These are phyloP conservation scores for Penicillium sp. DNA, from an alignment of 2,329 filamentous ascomycete species.

Conservation along the genomic window DNA sequence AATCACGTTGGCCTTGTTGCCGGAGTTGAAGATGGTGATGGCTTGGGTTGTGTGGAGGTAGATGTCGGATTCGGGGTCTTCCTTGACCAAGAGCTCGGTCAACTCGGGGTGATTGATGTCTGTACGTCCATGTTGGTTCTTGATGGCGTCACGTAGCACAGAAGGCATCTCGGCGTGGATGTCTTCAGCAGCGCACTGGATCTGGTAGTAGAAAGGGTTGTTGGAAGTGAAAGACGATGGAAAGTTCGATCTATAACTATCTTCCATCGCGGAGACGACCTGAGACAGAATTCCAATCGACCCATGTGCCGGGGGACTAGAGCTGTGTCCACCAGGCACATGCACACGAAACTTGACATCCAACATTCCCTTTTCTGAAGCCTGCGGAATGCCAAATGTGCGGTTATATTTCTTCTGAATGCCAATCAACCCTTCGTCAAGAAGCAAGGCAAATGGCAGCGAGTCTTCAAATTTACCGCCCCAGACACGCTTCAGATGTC, in stretches of 20 bases:
- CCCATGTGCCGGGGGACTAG: constrained; percentile 58
- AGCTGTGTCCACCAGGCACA: constrained; percentile 59
- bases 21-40: constrained; percentile 51
- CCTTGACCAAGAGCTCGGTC: constrained; percentile 33
- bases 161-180: constrained; percentile 45
- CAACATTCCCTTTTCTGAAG: constrained; percentile 61
- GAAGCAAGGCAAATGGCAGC: constrained; percentile 50
- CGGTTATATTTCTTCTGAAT: constrained; percentile 44
- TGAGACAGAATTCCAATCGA: constrained; percentile 66
- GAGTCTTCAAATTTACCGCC: constrained; percentile 47
- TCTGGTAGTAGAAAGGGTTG: constrained; percentile 53
- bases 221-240: constrained; percentile 45
- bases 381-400: constrained; percentile 54
- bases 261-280: constrained; percentile 59
- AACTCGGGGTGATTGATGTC: constrained; percentile 43
- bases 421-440: constrained; percentile 61
- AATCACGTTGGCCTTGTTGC: constrained; percentile 56
- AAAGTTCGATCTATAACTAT: constrained; percentile 44
- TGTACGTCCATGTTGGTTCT: constrained; percentile 28
- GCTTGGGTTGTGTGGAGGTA: constrained; percentile 57
- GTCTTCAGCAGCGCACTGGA: constrained; percentile 57
- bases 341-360: constrained; percentile 57
- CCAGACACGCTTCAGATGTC: constrained; percentile 49
- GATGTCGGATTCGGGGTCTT: constrained; percentile 38
- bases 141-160: constrained; percentile 27